phyloP scores from a whole-genome alignment of 139 green algal species.

The Zygnema circumcarinatum region DNA sequence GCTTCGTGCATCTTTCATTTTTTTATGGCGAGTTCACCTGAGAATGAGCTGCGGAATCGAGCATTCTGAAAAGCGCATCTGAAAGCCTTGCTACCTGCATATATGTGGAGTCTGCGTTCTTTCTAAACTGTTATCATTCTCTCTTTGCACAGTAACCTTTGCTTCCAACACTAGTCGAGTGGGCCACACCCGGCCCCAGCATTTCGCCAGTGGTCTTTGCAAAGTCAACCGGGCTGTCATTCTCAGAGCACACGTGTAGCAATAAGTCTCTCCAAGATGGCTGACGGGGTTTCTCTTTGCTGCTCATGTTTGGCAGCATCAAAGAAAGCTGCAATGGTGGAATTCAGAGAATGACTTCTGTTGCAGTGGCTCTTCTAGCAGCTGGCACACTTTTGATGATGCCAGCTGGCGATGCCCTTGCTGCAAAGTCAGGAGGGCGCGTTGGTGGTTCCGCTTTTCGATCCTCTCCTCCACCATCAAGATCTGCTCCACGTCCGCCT shows the following conservation, averaged over 20 bases:
- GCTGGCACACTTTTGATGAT: neutral
- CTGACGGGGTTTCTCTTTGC: neutral
- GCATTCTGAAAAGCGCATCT: too few species aligned
- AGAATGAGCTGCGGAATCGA: too few species aligned
- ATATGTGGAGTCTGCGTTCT: too few species aligned
- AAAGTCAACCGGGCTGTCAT: neutral
- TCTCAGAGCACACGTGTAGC: neutral
- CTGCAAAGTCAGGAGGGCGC: slow-evolving; percentile 2
- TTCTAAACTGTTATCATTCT: too few species aligned
- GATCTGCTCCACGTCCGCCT: slow-evolving; percentile 2
- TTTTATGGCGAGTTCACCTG: too few species aligned
- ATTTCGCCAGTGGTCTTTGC: neutral
- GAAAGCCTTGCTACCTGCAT: too few species aligned
- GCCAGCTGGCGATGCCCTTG: slow-evolving; percentile 21
- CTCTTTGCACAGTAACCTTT: neutral
- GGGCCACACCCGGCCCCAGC: neutral
- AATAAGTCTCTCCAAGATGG: neutral
- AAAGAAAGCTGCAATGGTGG: neutral
- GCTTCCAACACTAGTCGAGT: neutral
- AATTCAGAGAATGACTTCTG: neutral
- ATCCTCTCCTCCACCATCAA: neutral
- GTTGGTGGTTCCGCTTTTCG: slow-evolving; percentile 17
- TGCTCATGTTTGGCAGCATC: neutral
- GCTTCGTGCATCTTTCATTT: too few species aligned
- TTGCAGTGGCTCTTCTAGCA: neutral